Evolutionary conservation across 73 alveolate genomes (phyloP), one percentile per base, ranked within the genome.

Genomic region (Tetrahymena elliotti): DNA sequence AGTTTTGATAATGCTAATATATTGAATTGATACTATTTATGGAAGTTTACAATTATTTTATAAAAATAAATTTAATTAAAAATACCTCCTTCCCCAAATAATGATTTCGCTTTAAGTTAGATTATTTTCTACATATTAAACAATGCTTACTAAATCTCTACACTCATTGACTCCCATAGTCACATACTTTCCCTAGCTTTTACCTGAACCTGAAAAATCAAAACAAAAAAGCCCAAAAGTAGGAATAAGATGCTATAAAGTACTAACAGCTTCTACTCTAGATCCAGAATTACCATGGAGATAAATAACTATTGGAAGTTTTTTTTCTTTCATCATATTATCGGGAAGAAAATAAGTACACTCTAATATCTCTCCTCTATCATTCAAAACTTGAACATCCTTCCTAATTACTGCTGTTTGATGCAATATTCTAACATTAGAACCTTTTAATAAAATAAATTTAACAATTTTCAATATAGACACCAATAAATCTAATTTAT

Each of bases 181-280:
- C 9, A 97, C 97, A 96, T 93, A 97, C 92, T 97, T 97, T 18
- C 98, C 98, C 84, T 97, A 98, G 93, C 98, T 95, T 36, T 53
- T 84, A 2, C 98, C 98, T n/a, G 98, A 96, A 16, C 98, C 98
- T 84, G 97, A 95, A 38, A 97, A 97, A 94, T 97, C 98, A 94
- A 97, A 97, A 20, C 96, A 52, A 38, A 95, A 93, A 35, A 97
- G 47, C 92, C 95, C 95, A 36, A 97, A 94, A 95, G 88, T 93
- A 93, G 97, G 96, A 94, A 97, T 94, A 41, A 97, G 84, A 94
- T 94, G 54, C 24, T 94, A 84, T 82, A 96, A 93, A 84, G 96
- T 94, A 27, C 83, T 84, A 52, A 96, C 92, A 35, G 97, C 95
- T 83, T 97, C 98, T 10, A 97, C 84, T 35, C 98, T 40, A 10